A percentile compares a stretch with the other conserved stretches of the same genome.
phyloP scores from a whole-genome alignment of 1,284 basidiomycete genomes.

The Ceratobasidium sp. region DNA sequence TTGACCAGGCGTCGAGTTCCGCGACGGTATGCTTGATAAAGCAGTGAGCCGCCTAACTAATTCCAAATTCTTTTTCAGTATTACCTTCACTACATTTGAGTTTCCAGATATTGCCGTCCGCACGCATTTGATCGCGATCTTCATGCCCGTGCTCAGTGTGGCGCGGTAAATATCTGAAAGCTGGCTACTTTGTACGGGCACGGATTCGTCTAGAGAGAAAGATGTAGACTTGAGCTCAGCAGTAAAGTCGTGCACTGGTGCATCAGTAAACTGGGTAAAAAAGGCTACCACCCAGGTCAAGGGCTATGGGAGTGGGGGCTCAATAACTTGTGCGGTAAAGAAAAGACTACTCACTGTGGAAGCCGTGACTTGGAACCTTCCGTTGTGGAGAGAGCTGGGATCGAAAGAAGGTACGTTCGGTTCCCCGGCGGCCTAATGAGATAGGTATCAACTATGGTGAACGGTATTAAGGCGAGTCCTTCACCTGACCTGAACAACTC shows the following conservation, averaged over 20 bases:
- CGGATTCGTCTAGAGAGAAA: neutral
- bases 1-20: constrained; percentile 1
- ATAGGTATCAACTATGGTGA: no score
- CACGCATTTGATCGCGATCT: constrained; percentile 3
- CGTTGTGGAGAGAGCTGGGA: neutral
- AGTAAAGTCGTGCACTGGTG: neutral
- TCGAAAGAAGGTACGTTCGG: neutral
- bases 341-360: neutral
- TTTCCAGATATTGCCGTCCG: constrained; percentile 2
- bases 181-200: neutral
- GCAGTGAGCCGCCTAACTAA: neutral
- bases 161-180: neutral
- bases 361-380: neutral
- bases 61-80: no score
- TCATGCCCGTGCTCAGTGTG: neutral
- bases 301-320: neutral
- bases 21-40: neutral
- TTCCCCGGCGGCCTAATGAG: no score
- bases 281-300: neutral
- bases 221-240: neutral
- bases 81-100: constrained; percentile 1
- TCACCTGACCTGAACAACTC: no score
- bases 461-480: no score
- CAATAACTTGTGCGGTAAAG: no score
- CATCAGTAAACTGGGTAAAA: neutral